Evolutionary conservation across 352 stramenopile genomes (phyloP), one percentile per base, ranked within the genome.

Genomic region (Phytophthora gonapodyides): DNA sequence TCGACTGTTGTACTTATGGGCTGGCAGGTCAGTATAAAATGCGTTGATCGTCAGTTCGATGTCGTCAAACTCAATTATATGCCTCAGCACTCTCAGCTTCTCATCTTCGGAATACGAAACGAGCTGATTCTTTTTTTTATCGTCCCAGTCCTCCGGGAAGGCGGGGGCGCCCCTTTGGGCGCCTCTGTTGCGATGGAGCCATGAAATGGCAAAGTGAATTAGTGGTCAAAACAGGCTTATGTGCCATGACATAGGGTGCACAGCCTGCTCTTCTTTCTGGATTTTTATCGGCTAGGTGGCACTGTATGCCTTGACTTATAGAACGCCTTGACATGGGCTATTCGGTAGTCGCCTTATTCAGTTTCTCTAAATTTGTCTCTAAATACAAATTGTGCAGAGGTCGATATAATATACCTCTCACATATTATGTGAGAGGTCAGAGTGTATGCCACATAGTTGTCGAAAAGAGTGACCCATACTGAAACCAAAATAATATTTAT

Each of bases 121-220:
- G 0, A 21, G 8, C 7, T 55, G 44, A 6, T 44, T 34, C 10
- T 55, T 11, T 27, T 55, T 55, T 27, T 27, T 1, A 12, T 33
- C 36, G 17, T 4, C 47, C 47, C 24, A 5, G 47, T 11, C 47
- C 34, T 36, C 47, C 47, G 0, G 47, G 34, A 36, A 44, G 47
- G 2, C 41, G 41, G 2, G 16, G 16, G 5, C 34, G 34, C 47
- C 47, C 33, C 15, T 55, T 55, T 36, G 47, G 47, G 16, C 17
- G 47, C 3, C 47, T 44, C 17, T 21, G 30, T 15, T 55, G 47
- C 34, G 7, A 9, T 10, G 47, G 47, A 36, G 47, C 47, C 47
- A 55, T 55, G 17, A 44, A 45, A 54, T 55, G 34, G 47, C 47
- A 43, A 44, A 45, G 47, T 44, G 47, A 44, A 44, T 12, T n/a